Base-by-base conservation (phyloP, 1,139 yeast species). In the Trichomonascaceae sp. region DNA sequence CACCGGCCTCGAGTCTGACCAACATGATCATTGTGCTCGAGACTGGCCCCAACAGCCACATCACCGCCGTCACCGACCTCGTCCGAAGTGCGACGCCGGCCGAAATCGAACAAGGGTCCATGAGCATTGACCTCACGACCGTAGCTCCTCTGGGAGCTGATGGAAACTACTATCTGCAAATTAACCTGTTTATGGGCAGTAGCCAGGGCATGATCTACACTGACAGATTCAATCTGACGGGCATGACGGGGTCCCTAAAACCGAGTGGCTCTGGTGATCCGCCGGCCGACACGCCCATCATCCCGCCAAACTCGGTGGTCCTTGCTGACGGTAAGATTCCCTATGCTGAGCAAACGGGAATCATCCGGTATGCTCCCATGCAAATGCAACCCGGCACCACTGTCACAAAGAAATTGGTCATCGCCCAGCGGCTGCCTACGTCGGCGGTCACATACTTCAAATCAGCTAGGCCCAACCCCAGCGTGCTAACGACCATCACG, bases 291-390 rank as follows among this genome's bases (percentile, higher is more conserved):
- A 63, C 63, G 40, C 23, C 11, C 9, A 20, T 20, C 6, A 20
- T 8, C 11, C 6, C 23, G 11, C 23, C 23, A 8, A 6, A 6
- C 6, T 11, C 6, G 23, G 9, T 20, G 6, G 11, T 20, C 9
- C 11, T 11, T 20, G 23, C 6, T 8, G 6, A 20, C 23, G 11
- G 11, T 20, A 20, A 6, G 9, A 65, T 81, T 5, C 66, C 85
- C 4, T 85, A 84, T 57, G 69, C 85, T 2, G 41, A 49, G 40
- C 96, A 85, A 60, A 78, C 93, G 0, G 93, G 93, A 26, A 56
- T 43, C 33, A 69, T 78, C 2, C 67, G 82, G 52, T 81, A 61
- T 56, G 96, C 96, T 1, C 94, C 95, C 33, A 84, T 85, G 94
- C 95, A 84, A 58, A 56, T 64, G 39, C 93, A 84, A 59, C 95